A percentile compares a stretch with the other conserved stretches of the same genome.
phyloP scores from a whole-genome alignment of 805 yeast species.

The Pichia ethanolica region DNA sequence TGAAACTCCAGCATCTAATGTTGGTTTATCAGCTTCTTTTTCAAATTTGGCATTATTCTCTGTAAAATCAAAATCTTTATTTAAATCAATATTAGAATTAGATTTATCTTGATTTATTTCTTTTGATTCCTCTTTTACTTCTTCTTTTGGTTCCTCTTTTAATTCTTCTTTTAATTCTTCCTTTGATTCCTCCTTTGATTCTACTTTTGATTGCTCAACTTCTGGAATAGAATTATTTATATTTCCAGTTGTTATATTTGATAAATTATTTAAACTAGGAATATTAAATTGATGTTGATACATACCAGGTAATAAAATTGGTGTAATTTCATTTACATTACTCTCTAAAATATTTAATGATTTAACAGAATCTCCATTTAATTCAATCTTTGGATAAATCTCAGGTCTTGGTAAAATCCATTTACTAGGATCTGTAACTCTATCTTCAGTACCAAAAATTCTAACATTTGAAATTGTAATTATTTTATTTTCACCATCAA shows the following conservation, averaged over 20 bases:
- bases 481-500: slow-evolving; percentile 86
- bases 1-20: slow-evolving; percentile 28
- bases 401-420: slow-evolving; percentile 67
- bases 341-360: slow-evolving; percentile 78
- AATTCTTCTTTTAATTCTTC: neutral
- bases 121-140: neutral
- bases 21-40: slow-evolving; percentile 27
- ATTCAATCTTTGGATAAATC: slow-evolving; percentile 68
- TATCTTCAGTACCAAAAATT: slow-evolving; percentile 88
- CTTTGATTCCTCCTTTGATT: no score
- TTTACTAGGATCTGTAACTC: slow-evolving; percentile 58
- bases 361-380: slow-evolving; percentile 88
- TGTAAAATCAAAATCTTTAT: slow-evolving; percentile 55
- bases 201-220: no score
- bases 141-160: neutral
- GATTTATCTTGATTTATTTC: neutral
- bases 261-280: neutral
- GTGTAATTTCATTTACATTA: slow-evolving; percentile 55
- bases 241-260: no score
- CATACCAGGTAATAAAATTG: slow-evolving; percentile 35
- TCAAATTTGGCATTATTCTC: slow-evolving; percentile 65
- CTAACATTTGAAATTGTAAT: slow-evolving; percentile 76
- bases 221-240: no score
- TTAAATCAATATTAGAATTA: slow-evolving; percentile 26
- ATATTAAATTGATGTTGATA: slow-evolving; percentile 13